Evolutionary conservation across 331 rosid genomes (phyloP).

Genomic region (Ulmus americana): DNA sequence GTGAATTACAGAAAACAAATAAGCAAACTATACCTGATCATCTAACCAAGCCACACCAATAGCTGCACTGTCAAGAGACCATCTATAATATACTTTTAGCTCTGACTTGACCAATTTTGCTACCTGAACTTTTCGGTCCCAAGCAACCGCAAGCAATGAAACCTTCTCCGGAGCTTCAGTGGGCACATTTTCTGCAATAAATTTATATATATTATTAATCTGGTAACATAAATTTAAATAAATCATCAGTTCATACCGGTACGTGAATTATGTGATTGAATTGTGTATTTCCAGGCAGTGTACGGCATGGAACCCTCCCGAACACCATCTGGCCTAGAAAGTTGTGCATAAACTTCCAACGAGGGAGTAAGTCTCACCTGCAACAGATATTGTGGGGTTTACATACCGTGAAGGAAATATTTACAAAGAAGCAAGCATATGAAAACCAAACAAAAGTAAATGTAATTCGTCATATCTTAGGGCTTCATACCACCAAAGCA

Average conservation of each 20-base stretch:
- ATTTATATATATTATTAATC: slow-evolving; percentile 27
- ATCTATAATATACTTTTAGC: slow-evolving; percentile 66
- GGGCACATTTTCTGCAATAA: slow-evolving; percentile 46
- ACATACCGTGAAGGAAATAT: slow-evolving; percentile 10
- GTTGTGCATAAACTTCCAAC: slow-evolving; percentile 65
- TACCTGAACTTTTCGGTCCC: slow-evolving; percentile 90
- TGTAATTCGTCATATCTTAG: slow-evolving; percentile 36
- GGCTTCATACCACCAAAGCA: slow-evolving; percentile 89
- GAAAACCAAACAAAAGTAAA: slow-evolving; percentile 25
- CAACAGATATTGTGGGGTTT: slow-evolving; percentile 28
- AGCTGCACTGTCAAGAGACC: slow-evolving; percentile 91
- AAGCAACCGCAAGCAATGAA: slow-evolving; percentile 91
- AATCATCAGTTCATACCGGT: slow-evolving; percentile 34
- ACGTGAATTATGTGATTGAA: slow-evolving; percentile 32
- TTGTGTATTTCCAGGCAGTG: slow-evolving; percentile 90
- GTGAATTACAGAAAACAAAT: not conserved
- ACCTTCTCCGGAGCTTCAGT: slow-evolving; percentile 64
- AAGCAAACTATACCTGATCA: slow-evolving; percentile 59
- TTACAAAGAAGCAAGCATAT: slow-evolving; percentile 22
- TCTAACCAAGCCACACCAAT: slow-evolving; percentile 92
- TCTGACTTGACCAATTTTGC: slow-evolving; percentile 82
- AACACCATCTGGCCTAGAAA: slow-evolving; percentile 79
- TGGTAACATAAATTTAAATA: slow-evolving; percentile 20
- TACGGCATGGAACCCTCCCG: slow-evolving; percentile 95
- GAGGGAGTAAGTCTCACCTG: slow-evolving; percentile 74